Conservation (phyloP, 805 yeast genomes). For the Yamadazyma phyllophila region DNA sequence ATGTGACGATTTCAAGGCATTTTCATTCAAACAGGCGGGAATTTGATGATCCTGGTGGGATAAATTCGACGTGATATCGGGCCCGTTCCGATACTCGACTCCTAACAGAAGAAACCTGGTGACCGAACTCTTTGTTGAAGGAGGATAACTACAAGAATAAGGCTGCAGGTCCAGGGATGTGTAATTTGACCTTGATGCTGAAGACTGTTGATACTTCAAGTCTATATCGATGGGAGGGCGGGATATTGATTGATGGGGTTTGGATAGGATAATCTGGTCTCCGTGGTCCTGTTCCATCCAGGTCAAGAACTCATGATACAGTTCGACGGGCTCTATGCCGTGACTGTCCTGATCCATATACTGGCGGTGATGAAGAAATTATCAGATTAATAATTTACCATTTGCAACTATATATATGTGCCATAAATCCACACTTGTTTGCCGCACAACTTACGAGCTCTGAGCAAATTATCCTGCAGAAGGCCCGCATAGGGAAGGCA, state of each 20-base stretch:
- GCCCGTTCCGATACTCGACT: background rate
- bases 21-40: too few relatives aligned
- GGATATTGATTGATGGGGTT: background rate
- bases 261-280: slow-evolving; percentile 12
- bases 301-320: slow-evolving; percentile 25
- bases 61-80: too few relatives aligned
- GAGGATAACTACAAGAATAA: slow-evolving; percentile 8
- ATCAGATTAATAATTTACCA: background rate
- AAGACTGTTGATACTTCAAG: too few relatives aligned
- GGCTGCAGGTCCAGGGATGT: background rate
- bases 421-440: background rate
- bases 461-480: too few relatives aligned
- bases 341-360: background rate
- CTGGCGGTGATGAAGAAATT: background rate
- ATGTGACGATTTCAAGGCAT: too few relatives aligned
- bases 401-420: background rate
- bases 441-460: slow-evolving; percentile 5
- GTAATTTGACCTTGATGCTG: background rate
- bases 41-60: too few relatives aligned
- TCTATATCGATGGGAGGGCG: too few relatives aligned
- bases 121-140: background rate
- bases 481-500: too few relatives aligned
- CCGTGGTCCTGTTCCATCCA: slow-evolving; percentile 21
- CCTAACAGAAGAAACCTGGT: background rate
- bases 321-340: slow-evolving; percentile 17